Evolutionary conservation across 169 alveolate species (phyloP).

Genomic region (Cryptosporidium canis): DNA sequence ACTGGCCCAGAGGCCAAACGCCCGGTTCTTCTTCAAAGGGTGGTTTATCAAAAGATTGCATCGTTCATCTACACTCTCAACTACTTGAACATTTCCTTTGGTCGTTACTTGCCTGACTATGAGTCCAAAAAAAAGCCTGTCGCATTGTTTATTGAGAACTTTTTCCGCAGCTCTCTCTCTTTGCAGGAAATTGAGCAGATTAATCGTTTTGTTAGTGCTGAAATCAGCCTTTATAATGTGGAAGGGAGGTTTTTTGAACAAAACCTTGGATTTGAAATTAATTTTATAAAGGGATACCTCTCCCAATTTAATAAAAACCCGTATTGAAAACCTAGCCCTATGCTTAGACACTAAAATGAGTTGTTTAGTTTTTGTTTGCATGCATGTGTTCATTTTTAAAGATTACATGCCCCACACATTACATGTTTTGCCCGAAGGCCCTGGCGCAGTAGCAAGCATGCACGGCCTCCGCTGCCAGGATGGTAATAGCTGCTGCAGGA

Average conservation of each 20-base stretch:
- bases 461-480: too few species aligned
- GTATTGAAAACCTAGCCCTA: too few species aligned
- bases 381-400: too few species aligned
- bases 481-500: too few species aligned
- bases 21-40: background rate
- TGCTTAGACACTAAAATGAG: too few species aligned
- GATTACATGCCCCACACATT: too few species aligned
- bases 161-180: background rate
- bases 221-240: background rate
- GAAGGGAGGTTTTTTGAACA: background rate
- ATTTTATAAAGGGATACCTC: background rate
- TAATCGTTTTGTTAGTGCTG: background rate
- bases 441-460: too few species aligned
- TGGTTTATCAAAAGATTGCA: slow-evolving; percentile 16
- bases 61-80: slow-evolving; percentile 28
- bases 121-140: background rate
- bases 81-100: slow-evolving; percentile 11
- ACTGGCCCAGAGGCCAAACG: background rate
- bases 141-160: slow-evolving; percentile 15
- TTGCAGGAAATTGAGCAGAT: slow-evolving; percentile 11
- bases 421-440: too few species aligned
- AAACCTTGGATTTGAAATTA: slow-evolving; percentile 19
- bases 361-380: background rate
- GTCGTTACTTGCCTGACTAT: background rate
- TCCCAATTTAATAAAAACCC: too few species aligned